Conservation (phyloP, 1,284 basidiomycete species). For the Cutaneotrichosporon sp. region DNA sequence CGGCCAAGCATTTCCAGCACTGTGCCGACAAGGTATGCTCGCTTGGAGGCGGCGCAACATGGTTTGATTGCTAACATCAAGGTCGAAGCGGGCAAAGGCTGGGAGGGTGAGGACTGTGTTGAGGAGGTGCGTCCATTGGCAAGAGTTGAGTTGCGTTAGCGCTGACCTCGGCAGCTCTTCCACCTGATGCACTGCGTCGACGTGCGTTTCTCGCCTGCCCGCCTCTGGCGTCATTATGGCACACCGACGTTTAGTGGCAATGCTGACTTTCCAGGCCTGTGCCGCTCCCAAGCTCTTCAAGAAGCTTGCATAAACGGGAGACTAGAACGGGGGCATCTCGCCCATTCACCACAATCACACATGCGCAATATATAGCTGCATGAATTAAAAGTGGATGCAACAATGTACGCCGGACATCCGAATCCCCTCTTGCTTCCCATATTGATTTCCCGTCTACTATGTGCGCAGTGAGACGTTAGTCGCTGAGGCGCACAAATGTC, state of each 20-base stretch:
- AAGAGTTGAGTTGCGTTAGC: background rate
- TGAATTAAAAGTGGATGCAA: slow-evolving; percentile 18
- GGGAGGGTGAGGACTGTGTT: slow-evolving; percentile 82
- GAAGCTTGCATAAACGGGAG: slow-evolving; percentile 47
- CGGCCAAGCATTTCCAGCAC: slow-evolving; percentile 80
- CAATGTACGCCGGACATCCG: slow-evolving; percentile 8
- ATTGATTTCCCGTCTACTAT: too few relatives aligned
- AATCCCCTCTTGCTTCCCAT: too few relatives aligned
- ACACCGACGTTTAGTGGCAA: slow-evolving; percentile 2
- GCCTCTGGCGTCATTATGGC: background rate
- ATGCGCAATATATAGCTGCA: slow-evolving; percentile 5
- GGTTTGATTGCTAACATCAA: background rate
- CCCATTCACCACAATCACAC: slow-evolving; percentile 1
- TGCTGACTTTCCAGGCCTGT: slow-evolving; percentile 54
- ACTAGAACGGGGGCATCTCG: slow-evolving; percentile 8
- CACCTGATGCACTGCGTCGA: slow-evolving; percentile 77
- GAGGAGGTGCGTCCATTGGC: slow-evolving; percentile 60
- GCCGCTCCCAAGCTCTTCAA: slow-evolving; percentile 74
- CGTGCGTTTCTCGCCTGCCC: slow-evolving; percentile 51
- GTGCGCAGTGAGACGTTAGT: too few relatives aligned
- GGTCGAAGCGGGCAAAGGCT: slow-evolving; percentile 65
- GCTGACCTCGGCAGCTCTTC: slow-evolving; percentile 33
- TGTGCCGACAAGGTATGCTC: slow-evolving; percentile 72
- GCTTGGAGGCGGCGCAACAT: too few relatives aligned
- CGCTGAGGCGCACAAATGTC: too few relatives aligned